These are phyloP conservation scores for Colletotrichum sp. DNA, from an alignment of 2,329 filamentous ascomycete genomes.

Conservation along the genomic window DNA sequence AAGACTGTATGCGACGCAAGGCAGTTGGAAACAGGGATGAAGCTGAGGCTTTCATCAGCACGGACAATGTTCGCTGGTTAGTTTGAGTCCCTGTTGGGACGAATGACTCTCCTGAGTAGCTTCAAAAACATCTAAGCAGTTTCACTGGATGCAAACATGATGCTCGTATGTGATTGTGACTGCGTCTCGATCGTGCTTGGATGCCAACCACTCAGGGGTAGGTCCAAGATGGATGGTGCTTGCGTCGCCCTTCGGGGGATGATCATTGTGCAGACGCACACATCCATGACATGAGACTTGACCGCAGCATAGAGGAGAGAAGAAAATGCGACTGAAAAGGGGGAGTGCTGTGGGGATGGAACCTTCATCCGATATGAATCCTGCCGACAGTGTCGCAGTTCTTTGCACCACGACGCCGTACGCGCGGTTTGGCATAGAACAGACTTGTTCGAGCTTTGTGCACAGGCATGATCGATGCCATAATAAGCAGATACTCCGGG, in stretches of 20 bases:
- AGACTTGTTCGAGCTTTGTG: background rate
- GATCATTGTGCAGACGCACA: background rate
- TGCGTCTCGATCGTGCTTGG: background rate
- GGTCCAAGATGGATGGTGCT: background rate
- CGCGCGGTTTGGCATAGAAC: background rate
- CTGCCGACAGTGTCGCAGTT: background rate
- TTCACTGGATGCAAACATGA: background rate
- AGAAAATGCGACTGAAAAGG: background rate
- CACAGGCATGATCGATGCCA: slow-evolving; percentile 8
- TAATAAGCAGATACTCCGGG: background rate
- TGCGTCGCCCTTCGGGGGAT: background rate
- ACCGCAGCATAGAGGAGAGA: background rate
- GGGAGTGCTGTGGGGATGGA: background rate
- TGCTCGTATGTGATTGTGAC: background rate
- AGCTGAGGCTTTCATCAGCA: background rate
- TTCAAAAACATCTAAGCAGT: background rate
- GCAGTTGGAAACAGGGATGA: background rate
- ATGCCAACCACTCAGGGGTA: background rate
- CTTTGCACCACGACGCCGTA: background rate
- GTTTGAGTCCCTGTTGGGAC: background rate
- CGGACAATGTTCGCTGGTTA: background rate
- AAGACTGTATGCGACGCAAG: background rate
- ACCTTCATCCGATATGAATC: background rate
- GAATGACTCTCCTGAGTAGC: background rate
- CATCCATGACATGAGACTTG: background rate